A percentile compares a stretch with the other conserved stretches of the same genome.
Conservation (phyloP, 2,329 filamentous ascomycete genomes). For the Massarina eburnea region DNA sequence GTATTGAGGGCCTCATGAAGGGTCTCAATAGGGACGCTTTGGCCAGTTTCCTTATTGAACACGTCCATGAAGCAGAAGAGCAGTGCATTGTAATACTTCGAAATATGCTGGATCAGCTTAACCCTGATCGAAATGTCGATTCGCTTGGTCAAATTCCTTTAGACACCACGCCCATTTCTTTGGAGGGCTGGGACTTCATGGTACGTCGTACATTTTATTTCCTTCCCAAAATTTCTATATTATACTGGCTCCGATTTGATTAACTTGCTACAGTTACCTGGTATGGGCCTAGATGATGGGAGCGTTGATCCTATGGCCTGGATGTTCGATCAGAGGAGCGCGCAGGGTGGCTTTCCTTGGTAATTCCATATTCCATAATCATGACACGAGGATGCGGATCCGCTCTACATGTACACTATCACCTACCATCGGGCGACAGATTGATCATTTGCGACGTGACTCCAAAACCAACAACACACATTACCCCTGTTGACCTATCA, state of each 20-base stretch:
- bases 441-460: too few relatives aligned
- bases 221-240: background rate
- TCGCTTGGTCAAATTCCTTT: slow-evolving; percentile 2
- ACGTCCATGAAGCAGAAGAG: slow-evolving; percentile 18
- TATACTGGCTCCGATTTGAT: too few relatives aligned
- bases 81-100: slow-evolving; percentile 24
- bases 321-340: slow-evolving; percentile 9
- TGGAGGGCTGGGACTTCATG: slow-evolving; percentile 16
- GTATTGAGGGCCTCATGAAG: slow-evolving; percentile 23
- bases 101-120: slow-evolving; percentile 6
- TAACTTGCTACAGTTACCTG: slow-evolving; percentile 5
- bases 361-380: background rate
- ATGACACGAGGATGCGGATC: too few relatives aligned
- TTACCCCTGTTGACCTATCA: too few relatives aligned
- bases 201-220: slow-evolving; percentile 3
- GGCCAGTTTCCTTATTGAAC: slow-evolving; percentile 12
- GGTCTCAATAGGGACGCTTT: slow-evolving; percentile 15
- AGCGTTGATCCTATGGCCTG: slow-evolving; percentile 13
- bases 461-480: too few relatives aligned
- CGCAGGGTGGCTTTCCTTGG: slow-evolving; percentile 6
- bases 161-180: slow-evolving; percentile 1
- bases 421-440: too few relatives aligned
- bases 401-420: too few relatives aligned
- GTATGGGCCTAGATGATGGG: slow-evolving; percentile 2
- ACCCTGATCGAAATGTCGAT: background rate